A percentile compares a stretch with the other conserved stretches of the same genome.
These are phyloP conservation scores for Penicillium tannophilum DNA, from an alignment of 495 filamentous ascomycete genomes.

Conservation along the genomic window DNA sequence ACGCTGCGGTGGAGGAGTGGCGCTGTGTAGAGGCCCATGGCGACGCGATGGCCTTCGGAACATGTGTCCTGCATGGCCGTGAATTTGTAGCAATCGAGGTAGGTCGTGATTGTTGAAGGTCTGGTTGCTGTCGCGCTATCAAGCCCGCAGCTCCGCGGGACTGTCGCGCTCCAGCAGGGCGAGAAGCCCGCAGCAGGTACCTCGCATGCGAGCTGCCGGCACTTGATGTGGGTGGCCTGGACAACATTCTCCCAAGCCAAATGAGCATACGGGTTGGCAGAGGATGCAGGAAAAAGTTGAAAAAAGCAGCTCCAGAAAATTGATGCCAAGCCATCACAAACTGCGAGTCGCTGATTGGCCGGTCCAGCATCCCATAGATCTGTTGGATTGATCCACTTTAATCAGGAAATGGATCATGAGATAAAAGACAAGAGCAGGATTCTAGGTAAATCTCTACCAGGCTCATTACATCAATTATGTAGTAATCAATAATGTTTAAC, in stretches of 20 bases:
- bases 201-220: slow-evolving; percentile 32
- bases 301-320: slow-evolving; percentile 32
- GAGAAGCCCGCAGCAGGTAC: slow-evolving; percentile 26
- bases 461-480: neutral
- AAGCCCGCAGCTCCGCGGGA: slow-evolving; percentile 31
- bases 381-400: neutral
- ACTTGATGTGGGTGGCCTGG: slow-evolving; percentile 35
- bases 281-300: slow-evolving; percentile 23
- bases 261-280: slow-evolving; percentile 6
- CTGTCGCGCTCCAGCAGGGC: slow-evolving; percentile 28
- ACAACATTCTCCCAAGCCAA: slow-evolving; percentile 36
- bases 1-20: slow-evolving; percentile 30
- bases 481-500: no score
- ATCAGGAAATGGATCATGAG: neutral
- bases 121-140: slow-evolving; percentile 21
- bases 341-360: slow-evolving; percentile 34
- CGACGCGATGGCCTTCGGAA: neutral
- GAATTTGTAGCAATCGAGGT: slow-evolving; percentile 5
- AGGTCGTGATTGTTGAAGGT: slow-evolving; percentile 14
- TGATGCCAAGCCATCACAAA: slow-evolving; percentile 41
- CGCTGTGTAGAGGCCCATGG: slow-evolving; percentile 20
- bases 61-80: neutral
- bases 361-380: slow-evolving; percentile 3
- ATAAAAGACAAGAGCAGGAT: neutral
- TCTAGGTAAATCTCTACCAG: neutral